Conservation (phyloP, 2,329 filamentous ascomycete species). For the Xylariales sp. region DNA sequence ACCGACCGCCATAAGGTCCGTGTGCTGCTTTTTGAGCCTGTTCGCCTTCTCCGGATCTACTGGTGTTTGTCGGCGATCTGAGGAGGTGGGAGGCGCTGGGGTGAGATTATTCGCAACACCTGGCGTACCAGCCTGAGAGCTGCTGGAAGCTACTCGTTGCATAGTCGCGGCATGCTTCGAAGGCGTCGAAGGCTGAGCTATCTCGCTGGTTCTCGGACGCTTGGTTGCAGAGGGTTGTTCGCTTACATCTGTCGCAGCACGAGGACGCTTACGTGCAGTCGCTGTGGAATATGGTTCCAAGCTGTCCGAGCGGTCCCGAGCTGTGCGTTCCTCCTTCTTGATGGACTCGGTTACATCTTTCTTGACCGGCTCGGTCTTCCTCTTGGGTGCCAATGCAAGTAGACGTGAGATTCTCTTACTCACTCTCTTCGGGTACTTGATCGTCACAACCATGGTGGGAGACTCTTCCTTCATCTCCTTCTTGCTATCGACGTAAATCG, state of each 20-base stretch:
- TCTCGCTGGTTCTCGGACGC: slow-evolving; percentile 40
- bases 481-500: slow-evolving; percentile 25
- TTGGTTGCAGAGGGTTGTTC: slow-evolving; percentile 35
- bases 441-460: slow-evolving; percentile 34
- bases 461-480: slow-evolving; percentile 29
- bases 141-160: slow-evolving; percentile 49
- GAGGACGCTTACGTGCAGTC: slow-evolving; percentile 47
- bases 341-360: slow-evolving; percentile 26
- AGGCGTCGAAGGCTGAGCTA: slow-evolving; percentile 43
- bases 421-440: slow-evolving; percentile 45
- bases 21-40: slow-evolving; percentile 31
- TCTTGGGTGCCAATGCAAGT: slow-evolving; percentile 38
- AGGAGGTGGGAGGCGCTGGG: slow-evolving; percentile 28
- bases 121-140: slow-evolving; percentile 48
- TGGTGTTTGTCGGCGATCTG: slow-evolving; percentile 31
- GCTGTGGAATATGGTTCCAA: slow-evolving; percentile 35
- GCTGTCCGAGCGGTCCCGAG: slow-evolving; percentile 34
- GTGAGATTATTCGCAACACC: slow-evolving; percentile 39
- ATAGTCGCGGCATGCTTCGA: slow-evolving; percentile 45
- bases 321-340: slow-evolving; percentile 28
- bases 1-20: slow-evolving; percentile 36
- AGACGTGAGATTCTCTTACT: slow-evolving; percentile 41
- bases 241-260: slow-evolving; percentile 29
- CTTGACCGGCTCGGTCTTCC: slow-evolving; percentile 30
- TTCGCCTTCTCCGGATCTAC: slow-evolving; percentile 24